These are phyloP conservation scores for Grammothele lineata DNA, from an alignment of 768 basidiomycete species.

Conservation along the genomic window DNA sequence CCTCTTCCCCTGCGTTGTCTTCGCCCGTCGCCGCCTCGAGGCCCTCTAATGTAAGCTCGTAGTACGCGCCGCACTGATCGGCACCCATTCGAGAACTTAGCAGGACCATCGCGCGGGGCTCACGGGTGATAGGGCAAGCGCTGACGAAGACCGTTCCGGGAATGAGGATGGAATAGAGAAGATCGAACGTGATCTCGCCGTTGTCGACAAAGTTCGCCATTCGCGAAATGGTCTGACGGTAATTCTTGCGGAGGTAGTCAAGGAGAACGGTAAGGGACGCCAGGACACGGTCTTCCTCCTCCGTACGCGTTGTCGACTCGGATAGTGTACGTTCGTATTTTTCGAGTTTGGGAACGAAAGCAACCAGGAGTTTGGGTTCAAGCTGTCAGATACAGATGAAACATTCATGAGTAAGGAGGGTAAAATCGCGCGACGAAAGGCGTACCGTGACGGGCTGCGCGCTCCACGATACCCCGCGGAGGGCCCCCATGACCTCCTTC, in stretches of 20 bases:
- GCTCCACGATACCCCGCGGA: conserved; percentile 57
- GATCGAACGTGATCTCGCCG: conserved; percentile 52
- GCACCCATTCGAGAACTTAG: conserved; percentile 33
- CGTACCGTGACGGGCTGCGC: conserved; percentile 31
- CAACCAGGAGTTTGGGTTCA: conserved; percentile 50
- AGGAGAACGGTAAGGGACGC: conserved; percentile 33
- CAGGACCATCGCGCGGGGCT: conserved; percentile 42
- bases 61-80: conserved; percentile 33
- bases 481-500: conserved; percentile 50
- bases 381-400: conserved; percentile 32
- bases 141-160: conserved; percentile 48
- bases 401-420: background rate
- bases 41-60: conserved; percentile 46
- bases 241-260: conserved; percentile 45
- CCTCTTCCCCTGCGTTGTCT: background rate
- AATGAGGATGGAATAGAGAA: conserved; percentile 47
- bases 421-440: background rate
- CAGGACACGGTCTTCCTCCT: conserved; percentile 38
- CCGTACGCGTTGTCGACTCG: conserved; percentile 32
- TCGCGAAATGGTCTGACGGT: conserved; percentile 39
- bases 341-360: conserved; percentile 45
- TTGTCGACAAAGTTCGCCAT: conserved; percentile 45
- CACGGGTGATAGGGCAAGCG: conserved; percentile 48
- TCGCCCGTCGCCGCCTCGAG: conserved; percentile 43
- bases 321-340: conserved; percentile 39